These are phyloP conservation scores for Polyplosphaeria fusca DNA, from an alignment of 495 filamentous ascomycete species.

Conservation along the genomic window DNA sequence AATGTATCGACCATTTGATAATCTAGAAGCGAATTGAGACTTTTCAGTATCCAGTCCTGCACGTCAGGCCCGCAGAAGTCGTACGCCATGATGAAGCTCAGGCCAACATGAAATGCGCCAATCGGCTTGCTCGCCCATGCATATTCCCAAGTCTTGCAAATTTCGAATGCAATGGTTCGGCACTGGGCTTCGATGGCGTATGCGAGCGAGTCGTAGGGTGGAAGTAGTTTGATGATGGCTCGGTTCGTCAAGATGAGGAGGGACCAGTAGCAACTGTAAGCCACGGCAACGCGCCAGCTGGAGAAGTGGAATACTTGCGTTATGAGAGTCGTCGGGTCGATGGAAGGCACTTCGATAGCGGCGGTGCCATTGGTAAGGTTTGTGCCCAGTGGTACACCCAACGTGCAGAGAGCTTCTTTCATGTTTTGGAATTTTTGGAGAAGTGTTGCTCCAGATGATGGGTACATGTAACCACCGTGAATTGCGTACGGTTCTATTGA, in stretches of 20 bases:
- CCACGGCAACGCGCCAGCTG: constrained; percentile 23
- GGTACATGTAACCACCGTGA: neutral
- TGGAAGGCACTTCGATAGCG: constrained; percentile 15
- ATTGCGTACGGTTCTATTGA: neutral
- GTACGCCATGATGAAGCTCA: constrained; percentile 25
- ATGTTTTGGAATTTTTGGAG: constrained; percentile 17
- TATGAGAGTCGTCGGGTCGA: constrained; percentile 4
- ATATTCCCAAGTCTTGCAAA: constrained; percentile 30
- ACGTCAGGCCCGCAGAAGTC: constrained; percentile 16
- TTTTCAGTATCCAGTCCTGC: constrained; percentile 14
- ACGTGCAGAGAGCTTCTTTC: neutral
- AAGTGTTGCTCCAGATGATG: constrained; percentile 3
- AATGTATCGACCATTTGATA: constrained; percentile 15
- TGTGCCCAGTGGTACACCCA: constrained; percentile 1
- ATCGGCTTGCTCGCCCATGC: constrained; percentile 27
- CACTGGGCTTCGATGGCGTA: constrained; percentile 18
- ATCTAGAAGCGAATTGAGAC: constrained; percentile 19
- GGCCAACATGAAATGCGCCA: constrained; percentile 23
- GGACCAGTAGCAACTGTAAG: constrained; percentile 29
- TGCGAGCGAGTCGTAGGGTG: constrained; percentile 3
- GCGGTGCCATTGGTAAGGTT: constrained; percentile 12
- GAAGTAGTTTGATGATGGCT: constrained; percentile 13
- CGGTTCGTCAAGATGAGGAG: constrained; percentile 26
- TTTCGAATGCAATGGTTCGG: constrained; percentile 11
- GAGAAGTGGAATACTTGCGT: constrained; percentile 18